phyloP scores from a whole-genome alignment of 108 stramenopile genomes.

The Mayamaea pseudoterrestris region DNA sequence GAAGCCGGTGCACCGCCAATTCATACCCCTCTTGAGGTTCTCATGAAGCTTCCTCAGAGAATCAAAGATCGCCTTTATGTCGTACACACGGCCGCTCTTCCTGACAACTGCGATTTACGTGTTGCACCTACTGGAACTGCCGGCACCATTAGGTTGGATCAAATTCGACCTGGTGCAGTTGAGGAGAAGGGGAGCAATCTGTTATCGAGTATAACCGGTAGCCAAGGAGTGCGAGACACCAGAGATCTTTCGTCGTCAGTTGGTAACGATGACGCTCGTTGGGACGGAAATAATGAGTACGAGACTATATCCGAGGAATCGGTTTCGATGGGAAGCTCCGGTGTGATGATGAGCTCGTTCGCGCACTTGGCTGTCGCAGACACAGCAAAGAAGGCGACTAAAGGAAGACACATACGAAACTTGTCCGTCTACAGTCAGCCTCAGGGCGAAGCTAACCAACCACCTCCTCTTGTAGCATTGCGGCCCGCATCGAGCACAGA shows the following conservation, averaged over 20 bases:
- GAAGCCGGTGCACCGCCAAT: slow-evolving; percentile 91
- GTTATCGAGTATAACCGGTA: no score
- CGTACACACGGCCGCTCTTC: slow-evolving; percentile 80
- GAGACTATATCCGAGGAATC: slow-evolving; percentile 10
- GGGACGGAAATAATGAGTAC: slow-evolving; percentile 20
- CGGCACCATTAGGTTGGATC: slow-evolving; percentile 70
- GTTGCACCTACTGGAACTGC: slow-evolving; percentile 85
- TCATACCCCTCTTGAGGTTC: slow-evolving; percentile 82
- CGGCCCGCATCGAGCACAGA: slow-evolving; percentile 76
- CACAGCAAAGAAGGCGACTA: neutral
- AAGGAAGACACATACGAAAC: neutral
- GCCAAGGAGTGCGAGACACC: no score
- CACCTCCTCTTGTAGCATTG: slow-evolving; percentile 49
- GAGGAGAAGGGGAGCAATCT: neutral
- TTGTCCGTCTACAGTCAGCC: neutral
- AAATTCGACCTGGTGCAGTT: slow-evolving; percentile 1
- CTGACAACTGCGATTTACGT: slow-evolving; percentile 48
- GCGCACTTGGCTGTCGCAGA: slow-evolving; percentile 1
- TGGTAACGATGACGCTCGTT: no score
- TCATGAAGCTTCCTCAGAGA: slow-evolving; percentile 50
- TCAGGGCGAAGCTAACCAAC: slow-evolving; percentile 3
- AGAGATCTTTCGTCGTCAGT: no score
- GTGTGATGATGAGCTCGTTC: slow-evolving; percentile 8
- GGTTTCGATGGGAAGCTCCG: neutral
- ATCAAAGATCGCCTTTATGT: slow-evolving; percentile 84